Evolutionary conservation across 306 rosid species (phyloP).

Genomic region (Sophora flavescens): DNA sequence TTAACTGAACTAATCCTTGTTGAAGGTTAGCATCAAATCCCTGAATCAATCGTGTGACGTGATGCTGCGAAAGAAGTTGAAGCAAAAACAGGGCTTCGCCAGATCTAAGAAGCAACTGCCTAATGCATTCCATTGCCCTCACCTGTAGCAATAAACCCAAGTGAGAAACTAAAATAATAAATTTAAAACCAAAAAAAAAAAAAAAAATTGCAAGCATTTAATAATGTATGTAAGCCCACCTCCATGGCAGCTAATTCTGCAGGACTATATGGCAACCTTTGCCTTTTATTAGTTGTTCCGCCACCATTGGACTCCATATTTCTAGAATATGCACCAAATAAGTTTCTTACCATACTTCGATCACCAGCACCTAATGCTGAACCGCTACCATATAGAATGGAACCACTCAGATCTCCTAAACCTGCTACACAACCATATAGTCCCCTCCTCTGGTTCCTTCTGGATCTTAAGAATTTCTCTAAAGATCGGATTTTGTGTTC

Average conservation of each 20-base stretch:
- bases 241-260: conserved; percentile 99
- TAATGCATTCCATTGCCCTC: conserved; percentile 98
- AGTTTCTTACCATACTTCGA: conserved; percentile 83
- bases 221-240: conserved; percentile 60
- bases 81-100: conserved; percentile 93
- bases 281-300: conserved; percentile 81
- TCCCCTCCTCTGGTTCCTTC: conserved; percentile 96
- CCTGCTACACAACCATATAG: conserved; percentile 99
- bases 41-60: conserved; percentile 87
- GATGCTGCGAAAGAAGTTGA: conserved; percentile 97
- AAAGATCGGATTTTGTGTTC: conserved; percentile 83
- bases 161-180: conserved; percentile 39
- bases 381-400: conserved; percentile 85
- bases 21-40: conserved; percentile 75
- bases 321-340: conserved; percentile 84
- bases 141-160: conserved; percentile 65
- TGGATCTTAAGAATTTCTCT: conserved; percentile 86
- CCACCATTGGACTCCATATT: conserved; percentile 75
- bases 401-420: conserved; percentile 86
- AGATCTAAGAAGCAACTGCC: conserved; percentile 94
- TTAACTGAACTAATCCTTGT: conserved; percentile 75
- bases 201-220: conserved; percentile 9
- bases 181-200: conserved; percentile 38
- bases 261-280: conserved; percentile 89
- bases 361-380: conserved; percentile 83